These are phyloP conservation scores for Haberlea rhodopensis DNA, from an alignment of 257 asterid species.

Conservation along the genomic window DNA sequence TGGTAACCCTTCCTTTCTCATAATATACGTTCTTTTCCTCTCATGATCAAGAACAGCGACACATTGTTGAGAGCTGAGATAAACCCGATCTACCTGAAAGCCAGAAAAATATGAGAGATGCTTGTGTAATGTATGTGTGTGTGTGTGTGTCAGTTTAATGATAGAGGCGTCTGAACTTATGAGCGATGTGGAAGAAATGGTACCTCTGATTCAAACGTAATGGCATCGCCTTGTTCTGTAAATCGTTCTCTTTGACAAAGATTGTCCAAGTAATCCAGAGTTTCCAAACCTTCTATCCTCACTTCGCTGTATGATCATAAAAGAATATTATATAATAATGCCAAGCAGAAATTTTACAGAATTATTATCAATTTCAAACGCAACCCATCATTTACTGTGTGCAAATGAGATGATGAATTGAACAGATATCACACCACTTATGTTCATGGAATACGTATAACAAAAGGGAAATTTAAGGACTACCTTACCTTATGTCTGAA, in stretches of 20 bases:
- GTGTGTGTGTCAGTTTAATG: no score
- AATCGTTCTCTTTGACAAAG: constrained; percentile 72
- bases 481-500: constrained; percentile 80
- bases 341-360: not conserved
- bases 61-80: constrained; percentile 63
- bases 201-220: constrained; percentile 96
- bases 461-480: not conserved
- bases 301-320: constrained; percentile 59
- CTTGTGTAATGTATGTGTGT: not conserved
- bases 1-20: constrained; percentile 83
- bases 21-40: constrained; percentile 73
- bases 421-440: not conserved
- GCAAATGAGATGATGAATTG: not conserved
- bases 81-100: constrained; percentile 82
- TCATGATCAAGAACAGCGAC: constrained; percentile 87
- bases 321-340: not conserved
- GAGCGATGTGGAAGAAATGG: constrained; percentile 3
- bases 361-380: constrained; percentile 3
- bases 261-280: constrained; percentile 87
- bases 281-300: constrained; percentile 89
- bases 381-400: not conserved
- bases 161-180: not conserved
- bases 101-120: not conserved
- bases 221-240: constrained; percentile 94
- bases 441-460: constrained; percentile 7